Evolutionary conservation across 352 stramenopile species (phyloP), one percentile per base, ranked within the genome.

Genomic region (Pythium apleroticum): DNA sequence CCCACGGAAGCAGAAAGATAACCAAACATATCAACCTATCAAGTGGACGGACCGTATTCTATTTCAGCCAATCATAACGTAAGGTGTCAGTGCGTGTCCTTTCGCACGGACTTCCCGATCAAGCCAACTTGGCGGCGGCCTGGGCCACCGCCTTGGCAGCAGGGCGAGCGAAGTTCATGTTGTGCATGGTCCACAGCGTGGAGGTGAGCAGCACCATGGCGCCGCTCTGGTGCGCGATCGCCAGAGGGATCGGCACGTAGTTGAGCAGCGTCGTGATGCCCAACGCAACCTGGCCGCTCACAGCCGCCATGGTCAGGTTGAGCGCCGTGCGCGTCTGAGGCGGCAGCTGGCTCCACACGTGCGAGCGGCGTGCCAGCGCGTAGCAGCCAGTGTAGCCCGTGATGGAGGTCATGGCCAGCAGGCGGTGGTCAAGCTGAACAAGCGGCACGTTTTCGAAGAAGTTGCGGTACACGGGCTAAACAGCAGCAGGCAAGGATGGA

Each of bases 401-500:
- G 43, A 96, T 71, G 5, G 97, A 99, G 27, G 81, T 88, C 35
- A 98, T 88, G 11, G 97, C 98, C 22, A 99, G 84, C 17, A 98
- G 43, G 41, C 97, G 90, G 73, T 99, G 97, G 78, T 99, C 97
- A 30, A 98, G 94, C 75, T 99, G 97, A 63, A 99, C 97, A n/a
- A 97, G 96, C 19, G 97, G 95, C 54, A 97, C 98, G 73, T 99
- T 99, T 72, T 99, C 97, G 69, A 99, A 98, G 46, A 99, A 90
- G 77, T 99, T 99, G 57, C 84, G 84, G 73, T 95, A 98, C 66
- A 78, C 88, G 9, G 96, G 96, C 55, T 76, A 20, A 7, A 33
- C 31, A 0, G 8, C 12, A 14, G 3, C 46, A 17, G 17, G 9
- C 1, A 28, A 53, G 25, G 6, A 14, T 19, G 19, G 15, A 64